Base-by-base conservation (phyloP, 345 rosid species). In the Syzygium grande region DNA sequence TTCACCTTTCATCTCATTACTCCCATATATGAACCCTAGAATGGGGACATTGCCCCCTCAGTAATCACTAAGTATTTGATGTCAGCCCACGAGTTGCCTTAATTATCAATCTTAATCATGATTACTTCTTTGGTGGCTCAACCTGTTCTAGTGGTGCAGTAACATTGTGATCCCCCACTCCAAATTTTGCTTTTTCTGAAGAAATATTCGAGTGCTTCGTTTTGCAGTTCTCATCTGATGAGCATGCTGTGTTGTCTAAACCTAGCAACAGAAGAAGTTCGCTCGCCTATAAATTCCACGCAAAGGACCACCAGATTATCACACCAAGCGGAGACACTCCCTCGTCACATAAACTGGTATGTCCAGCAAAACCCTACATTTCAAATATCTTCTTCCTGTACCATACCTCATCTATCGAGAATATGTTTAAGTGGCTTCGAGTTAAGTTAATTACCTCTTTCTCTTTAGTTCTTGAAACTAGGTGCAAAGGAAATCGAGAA, bases 31-130 rank as follows among this genome's bases (percentile, higher is more conserved):
- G 83, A 68, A 88, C 84, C 84, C 87, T 73, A 88, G 52, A 87
- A 80, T 55, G 88, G 80, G 83, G 83, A 73, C 83, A 73, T 73
- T 22, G 83, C 25, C 11, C 54, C 41, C 84, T 80, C 30, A 65
- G 34, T 83, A 83, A 88, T 86, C 21, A 63, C 84, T n/a, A 86
- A 52, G 52, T 25, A 7, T 51, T 86, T 52, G 88, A n/a, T 58
- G 38, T 22, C 30, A 54, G 13, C 63, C 63, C 19, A 23, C 4
- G 53, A 77, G 54, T 38, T 79, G 41, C 80, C 34, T 17, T 84
- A 85, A 73, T 56, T 25, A 87, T 84, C 56, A 85, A 85, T 59
- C 87, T 86, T 90, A 51, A 38, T 53, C 85, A 88, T 86, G 65
- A 86, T 86, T 88, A 73, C 80, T 21, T 83, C 88, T 13, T 65